phyloP scores from a whole-genome alignment of 805 yeast species.

The Candida lessepsii region DNA sequence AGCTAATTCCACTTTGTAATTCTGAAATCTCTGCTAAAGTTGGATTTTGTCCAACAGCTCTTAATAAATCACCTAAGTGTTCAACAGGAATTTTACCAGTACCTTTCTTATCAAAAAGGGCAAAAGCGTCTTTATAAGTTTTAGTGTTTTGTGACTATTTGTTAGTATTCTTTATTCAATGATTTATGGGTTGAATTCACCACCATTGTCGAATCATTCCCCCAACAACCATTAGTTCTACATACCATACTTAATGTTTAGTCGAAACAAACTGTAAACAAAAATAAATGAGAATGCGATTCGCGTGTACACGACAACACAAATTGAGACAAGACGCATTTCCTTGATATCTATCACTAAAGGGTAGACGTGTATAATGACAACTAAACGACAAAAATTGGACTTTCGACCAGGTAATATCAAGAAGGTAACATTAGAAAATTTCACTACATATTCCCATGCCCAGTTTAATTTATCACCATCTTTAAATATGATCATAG shows the following conservation, averaged over 20 bases:
- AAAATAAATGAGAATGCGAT: constrained; percentile 5
- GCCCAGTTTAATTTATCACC: constrained; percentile 81
- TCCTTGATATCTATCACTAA: too few species aligned
- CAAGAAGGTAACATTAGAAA: constrained; percentile 49
- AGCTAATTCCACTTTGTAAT: constrained; percentile 44
- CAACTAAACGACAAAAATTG: constrained; percentile 4
- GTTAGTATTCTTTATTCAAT: constrained; percentile 17
- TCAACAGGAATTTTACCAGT: constrained; percentile 85
- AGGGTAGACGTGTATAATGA: too few species aligned
- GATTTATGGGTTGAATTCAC: too few species aligned
- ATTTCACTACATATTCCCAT: constrained; percentile 67
- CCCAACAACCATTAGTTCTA: background rate
- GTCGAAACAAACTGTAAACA: constrained; percentile 5
- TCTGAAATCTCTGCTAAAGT: constrained; percentile 80
- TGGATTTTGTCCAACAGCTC: constrained; percentile 99
- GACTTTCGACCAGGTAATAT: constrained; percentile 44
- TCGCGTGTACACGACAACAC: constrained; percentile 7
- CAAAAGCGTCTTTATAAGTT: constrained; percentile 85
- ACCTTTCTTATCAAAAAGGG: constrained; percentile 94
- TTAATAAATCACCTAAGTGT: constrained; percentile 84
- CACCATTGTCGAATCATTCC: too few species aligned
- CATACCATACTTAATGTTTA: constrained; percentile 5
- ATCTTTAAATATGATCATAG: constrained; percentile 83
- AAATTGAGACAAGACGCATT: background rate
- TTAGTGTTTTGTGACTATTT: constrained; percentile 43